Base-by-base conservation (phyloP, 2,329 filamentous ascomycete species). In the Trichoderma asperellum region DNA sequence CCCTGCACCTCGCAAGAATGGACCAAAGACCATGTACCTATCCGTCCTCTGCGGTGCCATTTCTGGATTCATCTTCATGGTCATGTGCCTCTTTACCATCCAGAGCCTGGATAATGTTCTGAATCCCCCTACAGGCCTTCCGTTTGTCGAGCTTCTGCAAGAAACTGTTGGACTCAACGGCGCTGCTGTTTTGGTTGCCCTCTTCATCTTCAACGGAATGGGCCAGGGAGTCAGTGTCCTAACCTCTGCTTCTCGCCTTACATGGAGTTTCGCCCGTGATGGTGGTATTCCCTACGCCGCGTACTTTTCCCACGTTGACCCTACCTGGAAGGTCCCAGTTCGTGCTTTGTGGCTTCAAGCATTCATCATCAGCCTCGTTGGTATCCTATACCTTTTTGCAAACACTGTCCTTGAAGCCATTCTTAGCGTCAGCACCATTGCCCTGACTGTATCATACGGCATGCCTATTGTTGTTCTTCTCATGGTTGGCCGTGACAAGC, bases 151-250 rank as follows among this genome's bases (percentile, higher is more conserved):
- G 56, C 78, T 87, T 1, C 75, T 85, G 57, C 75, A 81, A 27
- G 55, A 80, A 74, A 72, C 76, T 0, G 71, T 80, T 4, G 79
- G 78, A 3, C 75, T 76, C 21, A 70, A 75, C 1, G 83, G 81
- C n/a, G 83, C 77, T 12, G 80, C 81, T 1, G 80, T 80, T 0
- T 77, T 88, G 7, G 75, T 87, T 27, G 78, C 81, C 0, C 77
- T 88, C 0, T 88, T 88, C 74, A 85, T 86, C 55, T 82, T 87
- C 76, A 87, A 87, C 70, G 85, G 85, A 43, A 68, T 88, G 0
- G 84, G 85, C 1, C 85, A 87, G 73, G 85, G 83, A 10, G 79
- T 86, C 70, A 84, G 83, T 61, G 78, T 85, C 67, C 75, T 85
- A 53, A 87, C 84, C 1, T 85, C 84, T 2, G 79, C 82, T 2